Conservation (phyloP, 1,284 basidiomycete genomes). For the Ustilago cynodontis region DNA sequence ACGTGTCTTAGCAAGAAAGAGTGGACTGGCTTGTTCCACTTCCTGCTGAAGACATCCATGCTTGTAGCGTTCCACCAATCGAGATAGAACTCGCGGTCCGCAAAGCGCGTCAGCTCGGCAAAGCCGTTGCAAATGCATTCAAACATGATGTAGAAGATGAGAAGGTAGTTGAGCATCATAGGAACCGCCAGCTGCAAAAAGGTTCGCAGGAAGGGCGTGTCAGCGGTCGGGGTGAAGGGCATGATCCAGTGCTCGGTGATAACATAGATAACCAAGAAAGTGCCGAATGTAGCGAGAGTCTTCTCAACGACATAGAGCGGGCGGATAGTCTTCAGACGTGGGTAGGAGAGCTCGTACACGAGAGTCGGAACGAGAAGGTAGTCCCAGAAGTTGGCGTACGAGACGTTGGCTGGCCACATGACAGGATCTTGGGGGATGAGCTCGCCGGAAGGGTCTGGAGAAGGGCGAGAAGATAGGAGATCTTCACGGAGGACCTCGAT, state of each 20-base stretch:
- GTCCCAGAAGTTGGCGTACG: slow-evolving; percentile 83
- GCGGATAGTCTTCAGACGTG: slow-evolving; percentile 85
- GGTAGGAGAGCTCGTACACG: slow-evolving; percentile 96
- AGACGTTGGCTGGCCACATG: slow-evolving; percentile 88
- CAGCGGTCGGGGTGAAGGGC: slow-evolving; percentile 72
- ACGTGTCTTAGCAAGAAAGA: slow-evolving; percentile 94
- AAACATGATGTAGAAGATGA: slow-evolving; percentile 70
- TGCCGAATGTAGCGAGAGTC: slow-evolving; percentile 92
- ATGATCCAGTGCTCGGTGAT: slow-evolving; percentile 92
- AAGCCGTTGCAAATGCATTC: slow-evolving; percentile 93
- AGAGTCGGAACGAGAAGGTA: slow-evolving; percentile 92
- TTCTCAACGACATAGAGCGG: slow-evolving; percentile 94
- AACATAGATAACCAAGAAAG: slow-evolving; percentile 84
- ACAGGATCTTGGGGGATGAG: slow-evolving; percentile 55
- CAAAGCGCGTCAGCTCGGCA: slow-evolving; percentile 82
- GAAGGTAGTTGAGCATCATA: slow-evolving; percentile 80
- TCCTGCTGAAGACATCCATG: slow-evolving; percentile 85
- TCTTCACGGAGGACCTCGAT: slow-evolving; percentile 83
- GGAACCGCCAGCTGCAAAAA: slow-evolving; percentile 89
- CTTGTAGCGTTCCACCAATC: slow-evolving; percentile 98
- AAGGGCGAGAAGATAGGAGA: slow-evolving; percentile 72
- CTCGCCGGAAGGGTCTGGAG: slow-evolving; percentile 12
- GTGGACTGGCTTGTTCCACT: slow-evolving; percentile 76
- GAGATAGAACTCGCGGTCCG: slow-evolving; percentile 95
- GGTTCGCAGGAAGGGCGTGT: slow-evolving; percentile 63